phyloP scores from a whole-genome alignment of 2,329 filamentous ascomycete genomes.

The Pseudocercospora eumusae region DNA sequence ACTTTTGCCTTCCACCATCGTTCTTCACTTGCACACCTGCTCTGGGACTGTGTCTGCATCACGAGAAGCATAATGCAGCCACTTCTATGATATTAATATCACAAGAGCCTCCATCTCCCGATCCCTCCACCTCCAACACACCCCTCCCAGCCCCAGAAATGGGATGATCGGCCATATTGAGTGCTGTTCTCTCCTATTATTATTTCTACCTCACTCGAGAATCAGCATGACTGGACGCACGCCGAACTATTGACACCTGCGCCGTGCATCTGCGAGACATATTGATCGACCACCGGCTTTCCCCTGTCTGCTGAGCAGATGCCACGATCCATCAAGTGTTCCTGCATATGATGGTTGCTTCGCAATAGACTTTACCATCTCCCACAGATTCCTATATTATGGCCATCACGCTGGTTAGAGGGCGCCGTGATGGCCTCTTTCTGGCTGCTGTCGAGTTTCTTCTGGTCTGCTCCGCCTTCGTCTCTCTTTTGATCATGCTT shows the following conservation, averaged over 20 bases:
- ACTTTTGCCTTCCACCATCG: background rate
- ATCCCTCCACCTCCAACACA: background rate
- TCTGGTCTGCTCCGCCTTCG: slow-evolving; percentile 16
- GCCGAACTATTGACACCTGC: background rate
- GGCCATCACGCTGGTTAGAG: slow-evolving; percentile 5
- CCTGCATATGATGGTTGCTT: slow-evolving; percentile 9
- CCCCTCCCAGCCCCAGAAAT: background rate
- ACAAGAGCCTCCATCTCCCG: slow-evolving; percentile 1
- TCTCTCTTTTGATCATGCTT: slow-evolving; percentile 21
- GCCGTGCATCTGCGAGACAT: slow-evolving; percentile 1
- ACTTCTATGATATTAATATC: background rate
- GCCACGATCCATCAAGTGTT: background rate
- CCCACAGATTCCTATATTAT: slow-evolving; percentile 1
- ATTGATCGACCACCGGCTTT: slow-evolving; percentile 1
- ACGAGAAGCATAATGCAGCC: slow-evolving; percentile 9
- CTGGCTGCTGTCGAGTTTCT: slow-evolving; percentile 11
- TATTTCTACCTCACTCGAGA: background rate
- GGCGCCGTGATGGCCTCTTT: background rate
- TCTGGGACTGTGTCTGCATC: background rate
- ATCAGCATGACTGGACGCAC: background rate
- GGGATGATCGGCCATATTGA: background rate
- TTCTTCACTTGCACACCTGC: background rate
- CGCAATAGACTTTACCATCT: background rate
- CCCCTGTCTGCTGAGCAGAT: background rate
- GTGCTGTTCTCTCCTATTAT: background rate